These are phyloP conservation scores for Calonectria honghensis DNA, from an alignment of 2,329 filamentous ascomycete genomes.

Conservation along the genomic window DNA sequence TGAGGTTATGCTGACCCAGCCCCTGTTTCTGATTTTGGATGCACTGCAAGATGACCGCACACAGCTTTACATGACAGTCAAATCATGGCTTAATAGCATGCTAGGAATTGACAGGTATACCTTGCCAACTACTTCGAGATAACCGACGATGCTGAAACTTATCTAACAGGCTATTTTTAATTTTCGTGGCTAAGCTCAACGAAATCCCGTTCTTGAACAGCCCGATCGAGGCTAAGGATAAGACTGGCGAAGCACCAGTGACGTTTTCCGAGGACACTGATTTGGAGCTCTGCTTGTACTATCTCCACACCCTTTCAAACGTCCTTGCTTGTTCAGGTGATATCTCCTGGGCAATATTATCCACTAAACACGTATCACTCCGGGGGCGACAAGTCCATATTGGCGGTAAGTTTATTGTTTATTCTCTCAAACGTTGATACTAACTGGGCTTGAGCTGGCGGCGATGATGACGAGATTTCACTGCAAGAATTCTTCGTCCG, in stretches of 20 bases:
- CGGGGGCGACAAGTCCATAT: slow-evolving; percentile 58
- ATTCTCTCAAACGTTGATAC: slow-evolving; percentile 10
- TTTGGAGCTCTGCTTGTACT: slow-evolving; percentile 85
- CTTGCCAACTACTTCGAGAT: not conserved
- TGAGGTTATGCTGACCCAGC: slow-evolving; percentile 85
- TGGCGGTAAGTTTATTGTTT: slow-evolving; percentile 66
- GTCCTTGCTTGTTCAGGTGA: slow-evolving; percentile 81
- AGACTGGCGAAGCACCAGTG: slow-evolving; percentile 41
- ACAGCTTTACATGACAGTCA: slow-evolving; percentile 84
- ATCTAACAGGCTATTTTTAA: slow-evolving; percentile 72
- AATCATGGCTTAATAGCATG: slow-evolving; percentile 85
- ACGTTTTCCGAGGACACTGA: slow-evolving; percentile 76
- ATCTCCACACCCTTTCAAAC: slow-evolving; percentile 83
- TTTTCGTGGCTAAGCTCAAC: slow-evolving; percentile 76
- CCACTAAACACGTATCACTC: slow-evolving; percentile 71
- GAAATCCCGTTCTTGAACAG: slow-evolving; percentile 70
- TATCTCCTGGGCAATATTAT: slow-evolving; percentile 81
- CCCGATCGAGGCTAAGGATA: slow-evolving; percentile 44
- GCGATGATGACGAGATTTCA: slow-evolving; percentile 73
- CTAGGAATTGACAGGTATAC: slow-evolving; percentile 77
- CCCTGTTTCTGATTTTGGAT: slow-evolving; percentile 88
- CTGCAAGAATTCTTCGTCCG: slow-evolving; percentile 82
- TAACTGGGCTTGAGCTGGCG: slow-evolving; percentile 64
- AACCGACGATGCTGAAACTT: slow-evolving; percentile 38
- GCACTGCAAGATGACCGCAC: slow-evolving; percentile 82